Percentiles rank a stretch among this genome's conserved stretches.
phyloP scores from a whole-genome alignment of 768 basidiomycete species.

The Collybiopsis confluens region DNA sequence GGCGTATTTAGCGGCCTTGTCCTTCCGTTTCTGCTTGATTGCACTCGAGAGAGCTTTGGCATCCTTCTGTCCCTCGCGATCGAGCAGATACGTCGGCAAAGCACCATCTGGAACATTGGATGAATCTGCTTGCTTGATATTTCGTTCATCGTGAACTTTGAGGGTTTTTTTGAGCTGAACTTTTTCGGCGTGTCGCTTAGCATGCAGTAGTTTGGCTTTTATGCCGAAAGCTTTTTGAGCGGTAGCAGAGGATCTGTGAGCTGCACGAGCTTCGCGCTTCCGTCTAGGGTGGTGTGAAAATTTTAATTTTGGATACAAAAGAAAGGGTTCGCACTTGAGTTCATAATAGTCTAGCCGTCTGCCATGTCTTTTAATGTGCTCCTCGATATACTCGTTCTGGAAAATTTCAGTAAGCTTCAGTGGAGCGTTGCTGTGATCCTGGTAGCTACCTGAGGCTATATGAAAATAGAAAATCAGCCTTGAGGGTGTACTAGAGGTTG shows the following conservation, averaged over 20 bases:
- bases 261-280: constrained; percentile 77
- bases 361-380: constrained; percentile 96
- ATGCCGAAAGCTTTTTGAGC: constrained; percentile 95
- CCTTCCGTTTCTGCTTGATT: constrained; percentile 97
- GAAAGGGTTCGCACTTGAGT: constrained; percentile 62
- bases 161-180: constrained; percentile 99
- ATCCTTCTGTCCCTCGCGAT: constrained; percentile 97
- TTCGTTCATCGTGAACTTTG: constrained; percentile 98
- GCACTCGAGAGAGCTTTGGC: constrained; percentile 94
- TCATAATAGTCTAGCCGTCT: constrained; percentile 95
- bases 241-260: constrained; percentile 69
- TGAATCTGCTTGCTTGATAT: constrained; percentile 90
- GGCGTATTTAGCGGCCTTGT: constrained; percentile 97
- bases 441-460: constrained; percentile 61
- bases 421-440: not conserved
- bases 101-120: constrained; percentile 85
- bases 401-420: not conserved
- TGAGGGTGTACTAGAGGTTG: no score
- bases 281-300: constrained; percentile 43
- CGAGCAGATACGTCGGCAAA: constrained; percentile 91
- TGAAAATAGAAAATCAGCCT: constrained; percentile 15
- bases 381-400: constrained; percentile 99
- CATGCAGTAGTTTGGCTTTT: constrained; percentile 97
- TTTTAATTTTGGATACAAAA: constrained; percentile 5
- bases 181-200: constrained; percentile 94